A percentile compares a stretch with the other conserved stretches of the same genome.
Conservation (phyloP, 495 filamentous ascomycete genomes). For the Physcia stellaris region DNA sequence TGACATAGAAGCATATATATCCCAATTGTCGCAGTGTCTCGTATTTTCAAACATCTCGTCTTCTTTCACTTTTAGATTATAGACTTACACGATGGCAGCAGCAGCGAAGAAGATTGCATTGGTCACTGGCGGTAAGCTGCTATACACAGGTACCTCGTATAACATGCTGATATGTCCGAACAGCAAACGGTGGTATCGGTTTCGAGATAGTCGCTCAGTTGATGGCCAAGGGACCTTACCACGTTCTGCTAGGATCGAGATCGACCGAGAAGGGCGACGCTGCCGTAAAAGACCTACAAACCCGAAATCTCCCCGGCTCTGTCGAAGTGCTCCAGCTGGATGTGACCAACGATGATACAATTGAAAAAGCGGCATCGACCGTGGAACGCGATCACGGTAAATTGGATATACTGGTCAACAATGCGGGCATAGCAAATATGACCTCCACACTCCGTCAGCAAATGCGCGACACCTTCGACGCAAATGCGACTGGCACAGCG, state of each 20-base stretch:
- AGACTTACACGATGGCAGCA: too few relatives aligned
- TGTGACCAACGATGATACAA: slow-evolving; percentile 19
- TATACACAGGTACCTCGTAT: too few relatives aligned
- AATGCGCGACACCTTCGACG: slow-evolving; percentile 19
- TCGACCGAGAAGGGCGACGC: slow-evolving; percentile 14
- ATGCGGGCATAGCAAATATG: slow-evolving; percentile 19
- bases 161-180: too few relatives aligned
- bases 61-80: too few relatives aligned
- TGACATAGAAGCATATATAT: too few relatives aligned
- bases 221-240: not conserved
- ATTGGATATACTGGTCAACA: slow-evolving; percentile 25
- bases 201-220: not conserved
- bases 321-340: slow-evolving; percentile 18
- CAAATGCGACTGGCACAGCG: slow-evolving; percentile 24
- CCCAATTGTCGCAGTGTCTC: too few relatives aligned
- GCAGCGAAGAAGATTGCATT: too few relatives aligned
- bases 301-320: slow-evolving; percentile 11
- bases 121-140: too few relatives aligned
- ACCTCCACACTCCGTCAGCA: not conserved
- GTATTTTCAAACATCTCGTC: too few relatives aligned
- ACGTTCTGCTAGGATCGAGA: slow-evolving; percentile 19
- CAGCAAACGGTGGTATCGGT: slow-evolving; percentile 1
- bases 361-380: slow-evolving; percentile 13
- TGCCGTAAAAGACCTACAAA: slow-evolving; percentile 13
- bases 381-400: slow-evolving; percentile 15